Evolutionary conservation across 768 basidiomycete genomes (phyloP), one percentile per base, ranked within the genome.

Genomic region (Lactarius sanguifluus): DNA sequence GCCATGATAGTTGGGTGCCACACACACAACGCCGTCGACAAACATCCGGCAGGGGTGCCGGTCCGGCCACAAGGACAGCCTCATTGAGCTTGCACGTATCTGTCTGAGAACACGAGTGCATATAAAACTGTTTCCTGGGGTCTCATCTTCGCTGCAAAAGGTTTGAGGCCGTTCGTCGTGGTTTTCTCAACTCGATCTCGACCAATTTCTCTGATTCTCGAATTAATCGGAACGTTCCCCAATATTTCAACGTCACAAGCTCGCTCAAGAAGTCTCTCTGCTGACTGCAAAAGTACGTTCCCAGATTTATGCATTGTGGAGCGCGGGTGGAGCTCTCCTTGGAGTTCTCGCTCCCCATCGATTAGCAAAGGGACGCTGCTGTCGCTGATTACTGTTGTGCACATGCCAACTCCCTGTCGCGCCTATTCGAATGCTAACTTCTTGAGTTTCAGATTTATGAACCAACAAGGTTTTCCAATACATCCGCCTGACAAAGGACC

Each of bases 271-370:
- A 13, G 4, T 50, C 12, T 12, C 23, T n/a, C 12, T 10, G 3
- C 50, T 23, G n/a, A n/a, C 23, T 23, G 12, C 4, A 52, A 34
- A 34, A 34, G 34, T 34, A 34, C 34, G 34, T 34, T 34, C 34
- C 34, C 23, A 50, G 23, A 1, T 47, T 9, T 23, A 41, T 41
- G n/a, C 45, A 85, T 0, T 79, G 81, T 52, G 84, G 84, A 10
- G 36, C 36, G 36, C 3, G 3, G 36, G 36, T 38, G 36, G 36
- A 1, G 36, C 36, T 34, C 36, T 7, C 36, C 36, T 38, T 12
- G 36, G 87, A 70, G 73, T 8, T 87, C 77, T 1, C 74, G 86
- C 15, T 1, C 25, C 23, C 71, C 85, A 4, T 87, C 83, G 85
- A 84, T 82, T 7, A 34, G 18, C 20, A 36, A 32, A 25, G 25